These are phyloP conservation scores for Solanum arcanum DNA, from an alignment of 257 asterid genomes.

Conservation along the genomic window DNA sequence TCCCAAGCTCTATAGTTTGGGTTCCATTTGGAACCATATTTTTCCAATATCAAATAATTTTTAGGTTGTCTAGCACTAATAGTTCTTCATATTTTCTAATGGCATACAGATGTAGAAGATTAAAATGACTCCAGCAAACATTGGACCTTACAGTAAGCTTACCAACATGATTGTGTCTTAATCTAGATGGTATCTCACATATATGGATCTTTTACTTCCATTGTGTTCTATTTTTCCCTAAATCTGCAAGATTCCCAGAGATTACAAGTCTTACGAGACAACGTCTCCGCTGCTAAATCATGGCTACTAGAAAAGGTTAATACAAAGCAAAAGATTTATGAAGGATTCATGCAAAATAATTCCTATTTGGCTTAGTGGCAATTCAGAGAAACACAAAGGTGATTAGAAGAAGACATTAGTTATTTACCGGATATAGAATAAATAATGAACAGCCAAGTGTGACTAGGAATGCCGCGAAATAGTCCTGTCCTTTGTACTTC, in stretches of 20 bases:
- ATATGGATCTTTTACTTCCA: background rate
- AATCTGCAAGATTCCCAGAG: background rate
- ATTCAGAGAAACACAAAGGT: background rate
- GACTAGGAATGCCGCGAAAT: slow-evolving; percentile 58
- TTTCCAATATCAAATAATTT: background rate
- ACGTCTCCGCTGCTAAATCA: background rate
- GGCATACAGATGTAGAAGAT: background rate
- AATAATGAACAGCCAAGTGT: slow-evolving; percentile 90
- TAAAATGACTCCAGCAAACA: background rate
- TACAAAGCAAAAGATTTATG: background rate
- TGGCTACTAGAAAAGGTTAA: background rate
- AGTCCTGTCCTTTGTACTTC: slow-evolving; percentile 74
- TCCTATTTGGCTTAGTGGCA: background rate
- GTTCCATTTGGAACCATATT: background rate
- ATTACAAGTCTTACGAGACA: background rate
- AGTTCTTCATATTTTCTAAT: background rate
- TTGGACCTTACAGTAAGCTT: background rate
- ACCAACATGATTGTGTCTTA: background rate
- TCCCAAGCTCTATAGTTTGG: background rate
- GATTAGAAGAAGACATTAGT: background rate
- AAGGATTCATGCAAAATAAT: background rate
- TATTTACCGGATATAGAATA: slow-evolving; percentile 76
- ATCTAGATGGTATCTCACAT: background rate
- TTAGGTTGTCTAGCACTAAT: background rate
- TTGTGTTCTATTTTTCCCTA: background rate